Evolutionary conservation across 495 filamentous ascomycete genomes (phyloP).

Genomic region (Filosporella fistucella): DNA sequence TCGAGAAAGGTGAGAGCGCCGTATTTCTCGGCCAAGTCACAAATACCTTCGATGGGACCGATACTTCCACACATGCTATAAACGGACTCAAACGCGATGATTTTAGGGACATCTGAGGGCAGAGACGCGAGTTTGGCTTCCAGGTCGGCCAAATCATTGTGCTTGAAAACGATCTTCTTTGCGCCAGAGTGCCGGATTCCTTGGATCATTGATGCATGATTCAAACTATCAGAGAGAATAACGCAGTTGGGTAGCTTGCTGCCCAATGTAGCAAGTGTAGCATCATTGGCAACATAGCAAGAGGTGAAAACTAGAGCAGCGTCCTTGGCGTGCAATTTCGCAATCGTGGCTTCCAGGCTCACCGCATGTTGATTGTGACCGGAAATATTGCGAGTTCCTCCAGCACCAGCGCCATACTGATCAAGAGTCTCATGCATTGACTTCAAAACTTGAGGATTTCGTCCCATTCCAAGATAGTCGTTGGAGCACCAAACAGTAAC

Average conservation of each 20-base stretch:
- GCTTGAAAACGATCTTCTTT: slow-evolving; percentile 97
- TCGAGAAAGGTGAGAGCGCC: slow-evolving; percentile 96
- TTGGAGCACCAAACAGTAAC: slow-evolving; percentile 99
- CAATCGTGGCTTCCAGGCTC: slow-evolving; percentile 74
- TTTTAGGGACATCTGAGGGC: slow-evolving; percentile 81
- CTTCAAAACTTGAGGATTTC: slow-evolving; percentile 81
- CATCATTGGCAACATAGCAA: slow-evolving; percentile 98
- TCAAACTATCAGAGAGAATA: slow-evolving; percentile 89
- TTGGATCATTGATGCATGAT: slow-evolving; percentile 99
- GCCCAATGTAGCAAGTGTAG: slow-evolving; percentile 90
- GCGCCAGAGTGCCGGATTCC: slow-evolving; percentile 96
- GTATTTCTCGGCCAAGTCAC: slow-evolving; percentile 94
- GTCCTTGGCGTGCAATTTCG: slow-evolving; percentile 87
- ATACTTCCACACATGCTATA: slow-evolving; percentile 99
- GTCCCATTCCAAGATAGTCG: slow-evolving; percentile 96
- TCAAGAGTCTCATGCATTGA: slow-evolving; percentile 94
- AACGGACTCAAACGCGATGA: slow-evolving; percentile 97
- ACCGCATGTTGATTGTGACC: slow-evolving; percentile 96
- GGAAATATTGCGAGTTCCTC: slow-evolving; percentile 95
- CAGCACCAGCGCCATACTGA: slow-evolving; percentile 90
- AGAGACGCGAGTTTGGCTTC: slow-evolving; percentile 88
- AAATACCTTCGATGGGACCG: slow-evolving; percentile 92
- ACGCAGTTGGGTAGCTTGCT: slow-evolving; percentile 96
- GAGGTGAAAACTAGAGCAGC: slow-evolving; percentile 90
- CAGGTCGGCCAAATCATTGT: slow-evolving; percentile 88